Conservation (phyloP, 1,139 yeast genomes). For the Sugiyamaella japonica region DNA sequence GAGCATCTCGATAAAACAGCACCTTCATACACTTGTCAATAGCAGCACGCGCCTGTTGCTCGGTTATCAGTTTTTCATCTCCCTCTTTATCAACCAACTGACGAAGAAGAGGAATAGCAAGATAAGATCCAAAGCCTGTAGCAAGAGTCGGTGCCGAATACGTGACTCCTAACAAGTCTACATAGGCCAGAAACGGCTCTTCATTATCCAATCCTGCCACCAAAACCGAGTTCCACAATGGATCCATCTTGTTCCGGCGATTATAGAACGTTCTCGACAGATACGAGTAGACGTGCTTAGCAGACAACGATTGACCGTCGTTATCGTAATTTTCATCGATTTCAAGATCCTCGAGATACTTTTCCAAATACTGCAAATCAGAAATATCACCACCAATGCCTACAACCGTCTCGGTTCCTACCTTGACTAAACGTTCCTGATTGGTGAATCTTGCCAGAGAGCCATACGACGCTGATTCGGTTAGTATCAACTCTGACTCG, state of each 20-base stretch:
- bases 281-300: conserved; percentile 87
- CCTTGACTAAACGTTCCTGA: conserved; percentile 78
- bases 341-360: conserved; percentile 75
- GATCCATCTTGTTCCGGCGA: conserved; percentile 91
- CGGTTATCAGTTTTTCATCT: conserved; percentile 65
- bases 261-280: conserved; percentile 79
- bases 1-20: conserved; percentile 92
- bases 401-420: conserved; percentile 83
- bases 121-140: conserved; percentile 94
- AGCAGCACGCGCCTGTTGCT: conserved; percentile 71
- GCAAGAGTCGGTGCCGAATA: conserved; percentile 88
- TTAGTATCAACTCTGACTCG: neutral
- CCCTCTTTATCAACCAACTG: conserved; percentile 76
- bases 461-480: conserved; percentile 64
- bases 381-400: conserved; percentile 96
- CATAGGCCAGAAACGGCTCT: conserved; percentile 69
- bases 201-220: conserved; percentile 84
- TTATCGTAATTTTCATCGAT: conserved; percentile 70
- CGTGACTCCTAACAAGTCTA: conserved; percentile 88
- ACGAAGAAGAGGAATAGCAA: conserved; percentile 90
- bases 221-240: conserved; percentile 91
- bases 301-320: conserved; percentile 74
- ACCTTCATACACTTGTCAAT: conserved; percentile 91
- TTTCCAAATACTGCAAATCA: conserved; percentile 82
- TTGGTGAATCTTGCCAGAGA: conserved; percentile 84